Evolutionary conservation across 2,329 filamentous ascomycete genomes (phyloP).

Genomic region (Venturia pyrina): DNA sequence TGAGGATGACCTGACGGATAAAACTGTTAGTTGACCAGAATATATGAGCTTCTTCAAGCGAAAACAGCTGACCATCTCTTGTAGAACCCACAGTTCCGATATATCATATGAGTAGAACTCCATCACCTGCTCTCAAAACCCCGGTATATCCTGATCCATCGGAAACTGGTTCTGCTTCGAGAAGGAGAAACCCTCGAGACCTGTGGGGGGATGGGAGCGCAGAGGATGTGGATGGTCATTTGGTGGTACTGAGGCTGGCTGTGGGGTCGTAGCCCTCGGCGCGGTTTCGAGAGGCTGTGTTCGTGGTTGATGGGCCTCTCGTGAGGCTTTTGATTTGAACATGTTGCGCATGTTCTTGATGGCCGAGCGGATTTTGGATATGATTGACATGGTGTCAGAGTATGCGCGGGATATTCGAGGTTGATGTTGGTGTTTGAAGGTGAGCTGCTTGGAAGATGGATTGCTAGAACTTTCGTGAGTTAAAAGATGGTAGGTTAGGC

Average conservation of each 20-base stretch:
- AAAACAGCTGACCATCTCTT: neutral
- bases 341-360: neutral
- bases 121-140: neutral
- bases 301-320: neutral
- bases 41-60: too few relatives aligned
- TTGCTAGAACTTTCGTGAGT: neutral
- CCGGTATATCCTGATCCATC: neutral
- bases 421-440: neutral
- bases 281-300: neutral
- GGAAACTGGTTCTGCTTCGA: neutral
- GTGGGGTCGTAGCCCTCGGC: neutral
- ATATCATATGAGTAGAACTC: neutral
- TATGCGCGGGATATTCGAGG: neutral
- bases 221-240: neutral
- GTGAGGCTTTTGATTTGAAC: neutral
- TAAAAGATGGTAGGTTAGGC: neutral
- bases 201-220: neutral
- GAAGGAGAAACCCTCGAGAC: neutral
- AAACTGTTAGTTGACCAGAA: neutral
- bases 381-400: neutral
- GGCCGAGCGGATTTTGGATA: neutral
- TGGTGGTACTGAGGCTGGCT: neutral
- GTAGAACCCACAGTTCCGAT: conserved; percentile 10
- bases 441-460: neutral
- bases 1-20: conserved; percentile 8